Evolutionary conservation across 345 rosid genomes (phyloP), one percentile per base, ranked within the genome.

Genomic region (Gossypium anomalum): DNA sequence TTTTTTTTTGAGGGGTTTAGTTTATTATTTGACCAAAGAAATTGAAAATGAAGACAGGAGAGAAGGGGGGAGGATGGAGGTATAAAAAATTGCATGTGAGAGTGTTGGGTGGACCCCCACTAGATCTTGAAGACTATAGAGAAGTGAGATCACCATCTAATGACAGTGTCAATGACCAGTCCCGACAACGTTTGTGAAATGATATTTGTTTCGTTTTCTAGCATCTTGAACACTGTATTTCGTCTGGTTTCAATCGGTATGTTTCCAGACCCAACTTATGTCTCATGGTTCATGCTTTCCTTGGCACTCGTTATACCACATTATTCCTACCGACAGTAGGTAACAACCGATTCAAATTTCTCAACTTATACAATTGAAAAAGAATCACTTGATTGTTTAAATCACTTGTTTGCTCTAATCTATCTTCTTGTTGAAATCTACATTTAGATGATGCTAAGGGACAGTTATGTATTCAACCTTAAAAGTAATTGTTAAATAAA

Each of bases 191-290:
- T 17, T 59, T 60, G 27, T 34, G 6, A 34, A 34, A 34, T 34
- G 41, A 34, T 4, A 34, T 34, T 34, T 34, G 41, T 34, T 34
- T 34, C 41, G 41, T 34, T 34, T 34, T 5, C 7, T 34, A 34
- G 5, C 41, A 5, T 34, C 41, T 34, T 34, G 7, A 34, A 5
- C 41, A 34, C 41, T 5, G 41, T 34, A 64, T 59, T 61, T 71
- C 82, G 60, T 74, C 22, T 58, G 16, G 45, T 71, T 82, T 82
- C 82, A 80, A 74, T 74, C 56, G 66, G 79, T 80, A 80, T 70
- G 76, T 73, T 74, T 68, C 51, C 8, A 52, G 55, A 58, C 78
- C 25, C 51, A 34, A 19, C 70, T 44, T 12, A 16, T 13, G 17
- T 10, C 52, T 65, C 70, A 41, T 13, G 27, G 13, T 27, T 65